Base-by-base conservation (phyloP, 164 flowering plant species). In the Saururus chinensis region DNA sequence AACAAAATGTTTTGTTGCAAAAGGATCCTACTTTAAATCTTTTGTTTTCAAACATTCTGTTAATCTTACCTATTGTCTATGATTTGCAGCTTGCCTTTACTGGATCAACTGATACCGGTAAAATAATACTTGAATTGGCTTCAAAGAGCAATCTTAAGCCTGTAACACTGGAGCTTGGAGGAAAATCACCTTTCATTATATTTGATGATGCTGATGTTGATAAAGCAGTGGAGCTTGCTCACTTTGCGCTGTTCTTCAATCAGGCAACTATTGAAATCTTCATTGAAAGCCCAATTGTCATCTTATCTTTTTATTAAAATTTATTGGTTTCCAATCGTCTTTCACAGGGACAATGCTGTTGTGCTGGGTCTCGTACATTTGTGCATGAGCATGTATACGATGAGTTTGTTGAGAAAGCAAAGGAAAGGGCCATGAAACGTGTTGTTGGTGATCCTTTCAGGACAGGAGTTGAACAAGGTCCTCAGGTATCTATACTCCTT, bases 101-200 rank as follows among this genome's bases (percentile, higher is more conserved):
- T 4, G 96, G 96, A 71, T 87, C 93, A 51, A 85, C 89, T 25
- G 80, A 66, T 0, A 87, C 89, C 4, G 96, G 96, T 42, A 83
- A 82, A 66, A 53, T 76, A 66, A 72, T 89, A 14, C 82, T 74
- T 20, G 77, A 76, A 71, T 60, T 84, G 77, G 77, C 92, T 60
- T 77, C 93, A 30, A 83, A 68, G 70, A 86, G 88, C 83, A 91
- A 91, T 65, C 86, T 91, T 40, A 91, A 91, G 74, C 75, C 83
- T 11, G 97, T 88, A 40, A 84, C 97, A n/a, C 62, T 90, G 45
- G 97, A 88, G 75, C 97, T 90, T 62, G 97, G 97, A 60, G 97
- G 97, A 51, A 91, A 91, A 80, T 91, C 97, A 21, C 97, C 97
- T 61, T 86, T 88, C 71, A 91, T 90, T 66, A 72, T 90, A 4